Evolutionary conservation across 1,139 yeast genomes (phyloP).

Genomic region (Diutina catenulata): DNA sequence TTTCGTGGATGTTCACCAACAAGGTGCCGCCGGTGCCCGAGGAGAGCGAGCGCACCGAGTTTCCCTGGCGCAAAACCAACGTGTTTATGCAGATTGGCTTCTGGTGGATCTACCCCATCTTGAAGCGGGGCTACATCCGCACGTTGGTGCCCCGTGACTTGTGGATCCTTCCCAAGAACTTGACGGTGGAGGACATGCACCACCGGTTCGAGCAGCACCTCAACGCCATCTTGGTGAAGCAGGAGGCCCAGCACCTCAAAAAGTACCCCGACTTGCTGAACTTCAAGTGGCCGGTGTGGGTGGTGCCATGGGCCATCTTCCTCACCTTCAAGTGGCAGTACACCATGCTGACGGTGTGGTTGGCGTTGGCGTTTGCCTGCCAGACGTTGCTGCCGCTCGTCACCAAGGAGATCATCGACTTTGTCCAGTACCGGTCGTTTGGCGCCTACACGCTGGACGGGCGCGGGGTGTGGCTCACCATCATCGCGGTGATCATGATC

Average conservation of each 20-base stretch:
- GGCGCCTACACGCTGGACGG: constrained; percentile 23
- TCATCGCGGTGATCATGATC: constrained; percentile 28
- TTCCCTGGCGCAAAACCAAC: constrained; percentile 25
- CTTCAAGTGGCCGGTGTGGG: constrained; percentile 25
- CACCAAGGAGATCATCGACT: constrained; percentile 27
- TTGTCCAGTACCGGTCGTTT: constrained; percentile 25
- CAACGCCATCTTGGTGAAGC: constrained; percentile 14
- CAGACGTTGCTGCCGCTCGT: constrained; percentile 32
- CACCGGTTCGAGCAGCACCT: constrained; percentile 18
- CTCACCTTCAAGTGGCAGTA: constrained; percentile 29
- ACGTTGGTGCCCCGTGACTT: constrained; percentile 30
- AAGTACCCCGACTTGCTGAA: constrained; percentile 14
- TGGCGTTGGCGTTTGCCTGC: constrained; percentile 26
- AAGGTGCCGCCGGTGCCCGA: constrained; percentile 23
- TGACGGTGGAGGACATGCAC: constrained; percentile 31
- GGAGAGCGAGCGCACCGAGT: constrained; percentile 25
- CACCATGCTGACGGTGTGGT: constrained; percentile 20
- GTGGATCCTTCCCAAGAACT: constrained; percentile 24
- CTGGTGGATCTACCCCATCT: constrained; percentile 31
- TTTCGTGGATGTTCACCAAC: constrained; percentile 23
- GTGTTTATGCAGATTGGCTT: constrained; percentile 20
- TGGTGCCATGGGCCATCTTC: constrained; percentile 26
- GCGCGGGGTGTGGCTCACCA: constrained; percentile 30
- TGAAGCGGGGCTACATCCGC: constrained; percentile 30
- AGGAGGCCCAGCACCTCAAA: constrained; percentile 15